A percentile compares a stretch with the other conserved stretches of the same genome.
phyloP scores from a whole-genome alignment of 805 yeast species.

The Kluyveromyces siamensis region DNA sequence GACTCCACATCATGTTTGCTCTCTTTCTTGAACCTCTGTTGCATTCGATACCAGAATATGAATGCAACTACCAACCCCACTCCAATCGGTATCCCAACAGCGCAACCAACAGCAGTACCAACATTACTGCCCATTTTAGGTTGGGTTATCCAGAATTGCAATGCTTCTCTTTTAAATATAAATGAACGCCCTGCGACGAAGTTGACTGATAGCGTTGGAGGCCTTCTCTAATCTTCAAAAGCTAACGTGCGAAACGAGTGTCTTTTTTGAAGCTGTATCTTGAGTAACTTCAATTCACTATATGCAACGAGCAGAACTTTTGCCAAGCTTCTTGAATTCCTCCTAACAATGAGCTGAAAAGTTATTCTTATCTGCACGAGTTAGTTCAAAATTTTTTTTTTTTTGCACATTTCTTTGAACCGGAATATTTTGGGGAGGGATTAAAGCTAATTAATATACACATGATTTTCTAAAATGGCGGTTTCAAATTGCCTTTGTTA shows the following conservation, averaged over 20 bases:
- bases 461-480: too few relatives aligned
- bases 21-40: constrained; percentile 31
- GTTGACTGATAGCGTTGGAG: too few relatives aligned
- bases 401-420: background rate
- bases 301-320: too few relatives aligned
- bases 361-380: too few relatives aligned
- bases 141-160: background rate
- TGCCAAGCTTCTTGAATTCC: too few relatives aligned
- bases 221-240: too few relatives aligned
- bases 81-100: constrained; percentile 43
- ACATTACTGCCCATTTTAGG: constrained; percentile 10
- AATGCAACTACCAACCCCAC: constrained; percentile 30
- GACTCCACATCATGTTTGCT: constrained; percentile 29
- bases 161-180: background rate
- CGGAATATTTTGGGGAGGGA: background rate
- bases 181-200: background rate
- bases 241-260: background rate
- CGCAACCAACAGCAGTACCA: constrained; percentile 40
- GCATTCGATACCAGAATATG: constrained; percentile 32
- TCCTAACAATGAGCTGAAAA: too few relatives aligned
- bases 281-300: too few relatives aligned
- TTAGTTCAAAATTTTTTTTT: background rate
- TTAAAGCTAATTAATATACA: background rate
- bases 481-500: too few relatives aligned
- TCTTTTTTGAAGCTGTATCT: background rate